These are phyloP conservation scores for Dendrocalamus sinicus DNA, from an alignment of 176 grass and related monocot genomes.

Conservation along the genomic window DNA sequence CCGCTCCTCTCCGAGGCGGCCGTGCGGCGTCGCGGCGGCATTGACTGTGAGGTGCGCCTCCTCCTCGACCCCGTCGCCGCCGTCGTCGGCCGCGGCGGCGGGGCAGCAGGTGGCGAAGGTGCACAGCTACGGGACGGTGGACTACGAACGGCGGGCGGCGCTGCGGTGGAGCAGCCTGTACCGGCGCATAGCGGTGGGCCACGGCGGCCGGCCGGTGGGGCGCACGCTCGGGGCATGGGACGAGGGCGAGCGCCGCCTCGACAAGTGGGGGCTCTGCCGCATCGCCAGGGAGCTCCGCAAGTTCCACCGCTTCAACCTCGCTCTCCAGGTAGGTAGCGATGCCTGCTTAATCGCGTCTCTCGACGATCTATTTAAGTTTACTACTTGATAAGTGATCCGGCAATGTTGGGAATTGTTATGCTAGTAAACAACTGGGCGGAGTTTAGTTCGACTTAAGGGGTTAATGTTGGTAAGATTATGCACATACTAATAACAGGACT, in stretches of 20 bases:
- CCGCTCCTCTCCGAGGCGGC: slow-evolving; percentile 1
- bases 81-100: slow-evolving; percentile 18
- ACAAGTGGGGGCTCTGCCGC: slow-evolving; percentile 82
- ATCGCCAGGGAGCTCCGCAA: slow-evolving; percentile 82
- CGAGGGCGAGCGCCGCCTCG: slow-evolving; percentile 66
- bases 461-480: neutral
- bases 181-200: slow-evolving; percentile 58
- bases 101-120: slow-evolving; percentile 64
- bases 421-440: neutral
- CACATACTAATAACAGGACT: neutral
- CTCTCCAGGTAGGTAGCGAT: slow-evolving; percentile 61
- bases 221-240: slow-evolving; percentile 69
- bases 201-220: slow-evolving; percentile 37
- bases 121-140: slow-evolving; percentile 73
- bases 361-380: neutral
- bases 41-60: slow-evolving; percentile 35
- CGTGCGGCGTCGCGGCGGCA: neutral
- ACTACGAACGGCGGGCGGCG: slow-evolving; percentile 63
- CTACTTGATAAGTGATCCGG: neutral
- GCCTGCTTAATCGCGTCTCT: neutral
- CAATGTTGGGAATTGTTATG: neutral
- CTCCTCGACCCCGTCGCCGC: slow-evolving; percentile 27
- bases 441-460: neutral
- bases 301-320: slow-evolving; percentile 69
- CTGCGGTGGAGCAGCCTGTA: slow-evolving; percentile 76